Base-by-base conservation (phyloP, 768 basidiomycete genomes). In the Serendipita sp. region DNA sequence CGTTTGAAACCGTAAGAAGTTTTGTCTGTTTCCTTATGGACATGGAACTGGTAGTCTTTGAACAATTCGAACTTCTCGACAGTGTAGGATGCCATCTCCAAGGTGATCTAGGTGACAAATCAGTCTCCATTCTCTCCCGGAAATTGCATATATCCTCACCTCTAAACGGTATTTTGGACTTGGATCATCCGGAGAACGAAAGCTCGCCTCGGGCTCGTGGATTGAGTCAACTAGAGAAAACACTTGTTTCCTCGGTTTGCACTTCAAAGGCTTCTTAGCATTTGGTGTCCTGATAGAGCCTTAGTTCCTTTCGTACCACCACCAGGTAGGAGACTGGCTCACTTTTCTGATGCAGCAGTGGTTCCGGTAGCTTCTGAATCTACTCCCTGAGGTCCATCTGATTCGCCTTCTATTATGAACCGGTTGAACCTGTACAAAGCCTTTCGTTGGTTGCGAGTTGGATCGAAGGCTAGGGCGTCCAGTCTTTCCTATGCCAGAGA, bases 61-160 rank as follows among this genome's bases (percentile, higher is more conserved):
- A 80, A 97, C 16, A 98, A 79, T 3, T 75, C 77, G 71, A 82
- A 95, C 71, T 95, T 95, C 75, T 97, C 92, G 2, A 78, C 70
- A 0, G 85, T 87, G 70, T 77, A 92, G 13, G 83, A 81, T 1
- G 93, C 82, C 3, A 83, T 85, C 70, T 92, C 91, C 4, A 96
- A 74, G 1, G 76, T 80, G 16, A 87, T 83, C 91, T 94, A 44
- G 15, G 38, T 3, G 38, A 34, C 63, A 16, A 23, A 56, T 66
- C 13, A 23, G 28, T 8, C 15, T 35, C 30, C 35, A 36, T 64
- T 13, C 47, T n/a, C 32, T 56, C n/a, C 28, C 46, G 35, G 11
- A n/a, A 63, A 45, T 34, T 28, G 30, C 13, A 44, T 52, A 44
- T 44, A 44, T 28, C 32, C 2, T 23, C 64, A 85, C 88, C 78